Percentiles rank a stretch among this genome's conserved stretches.
Conservation (phyloP, 371 early-diverging fungal genomes). For the Actinomortierella ambigua region DNA sequence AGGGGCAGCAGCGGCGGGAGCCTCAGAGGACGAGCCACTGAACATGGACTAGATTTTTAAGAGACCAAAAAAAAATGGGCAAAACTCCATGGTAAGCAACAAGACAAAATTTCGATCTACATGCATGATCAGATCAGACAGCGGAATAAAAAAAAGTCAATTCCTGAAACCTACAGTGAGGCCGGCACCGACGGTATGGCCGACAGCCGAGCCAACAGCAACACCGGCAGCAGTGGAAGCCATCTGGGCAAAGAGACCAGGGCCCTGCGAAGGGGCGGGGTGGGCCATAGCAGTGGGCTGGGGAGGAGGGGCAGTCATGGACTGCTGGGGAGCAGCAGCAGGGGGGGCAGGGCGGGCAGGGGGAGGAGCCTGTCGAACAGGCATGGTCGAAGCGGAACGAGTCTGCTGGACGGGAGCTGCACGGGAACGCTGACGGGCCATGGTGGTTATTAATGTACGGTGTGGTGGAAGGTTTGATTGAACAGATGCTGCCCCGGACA, state of each 20-base stretch:
- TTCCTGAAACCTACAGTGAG: constrained; percentile 53
- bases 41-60: constrained; percentile 33
- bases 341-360: constrained; percentile 43
- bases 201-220: constrained; percentile 88
- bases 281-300: constrained; percentile 51
- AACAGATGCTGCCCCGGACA: no score
- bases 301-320: constrained; percentile 51
- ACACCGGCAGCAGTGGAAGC: constrained; percentile 93
- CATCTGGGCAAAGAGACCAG: constrained; percentile 58
- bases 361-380: constrained; percentile 67
- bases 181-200: constrained; percentile 63
- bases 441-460: not conserved
- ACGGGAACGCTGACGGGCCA: constrained; percentile 50
- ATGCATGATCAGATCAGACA: no score
- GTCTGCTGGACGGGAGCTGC: constrained; percentile 66
- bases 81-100: no score
- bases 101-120: no score
- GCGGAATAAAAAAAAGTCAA: constrained; percentile 5
- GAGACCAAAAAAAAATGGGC: not conserved
- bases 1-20: constrained; percentile 37
- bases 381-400: constrained; percentile 73
- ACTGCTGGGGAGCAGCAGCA: constrained; percentile 35
- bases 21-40: constrained; percentile 42
- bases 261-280: constrained; percentile 58
- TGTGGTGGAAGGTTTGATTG: no score